These are phyloP conservation scores for Tulasnella sp. DNA, from an alignment of 768 basidiomycete genomes.

Conservation along the genomic window DNA sequence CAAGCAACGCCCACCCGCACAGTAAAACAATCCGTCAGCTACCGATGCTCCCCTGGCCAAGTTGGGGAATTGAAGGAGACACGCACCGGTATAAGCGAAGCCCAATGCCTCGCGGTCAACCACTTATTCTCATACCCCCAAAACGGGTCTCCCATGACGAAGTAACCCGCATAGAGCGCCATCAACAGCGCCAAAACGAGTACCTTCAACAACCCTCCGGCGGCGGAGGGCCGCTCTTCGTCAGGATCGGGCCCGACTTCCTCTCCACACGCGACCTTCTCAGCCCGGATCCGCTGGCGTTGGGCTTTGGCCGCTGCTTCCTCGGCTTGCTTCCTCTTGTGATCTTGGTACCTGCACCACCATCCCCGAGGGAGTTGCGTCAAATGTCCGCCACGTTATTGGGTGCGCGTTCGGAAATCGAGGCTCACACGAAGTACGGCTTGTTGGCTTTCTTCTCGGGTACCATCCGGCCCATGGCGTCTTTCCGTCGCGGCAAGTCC, in stretches of 20 bases:
- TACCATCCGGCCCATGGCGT: constrained; percentile 56
- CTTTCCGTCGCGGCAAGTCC: constrained; percentile 23
- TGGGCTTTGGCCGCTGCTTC: constrained; percentile 53
- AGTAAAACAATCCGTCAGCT: constrained; percentile 16
- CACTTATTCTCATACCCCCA: constrained; percentile 74
- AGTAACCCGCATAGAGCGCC: constrained; percentile 56
- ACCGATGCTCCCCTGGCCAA: background rate
- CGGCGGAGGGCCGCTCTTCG: constrained; percentile 44
- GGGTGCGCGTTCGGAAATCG: background rate
- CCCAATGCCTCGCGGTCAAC: constrained; percentile 31
- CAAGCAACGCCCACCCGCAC: constrained; percentile 13
- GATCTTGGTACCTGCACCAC: constrained; percentile 19
- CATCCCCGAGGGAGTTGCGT: constrained; percentile 14
- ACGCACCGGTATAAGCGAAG: constrained; percentile 51
- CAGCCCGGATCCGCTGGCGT: constrained; percentile 59
- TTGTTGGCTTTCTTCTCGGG: constrained; percentile 73
- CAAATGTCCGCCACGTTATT: background rate
- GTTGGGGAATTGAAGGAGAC: too few relatives aligned
- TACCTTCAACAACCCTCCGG: constrained; percentile 52
- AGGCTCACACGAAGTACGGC: constrained; percentile 74
- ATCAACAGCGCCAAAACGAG: constrained; percentile 44
- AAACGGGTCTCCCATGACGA: constrained; percentile 73
- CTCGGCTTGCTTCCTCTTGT: constrained; percentile 45
- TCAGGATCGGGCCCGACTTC: constrained; percentile 58
- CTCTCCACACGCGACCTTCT: constrained; percentile 63